A percentile compares a stretch with the other conserved stretches of the same genome.
These are phyloP conservation scores for Podila horticola DNA, from an alignment of 192 early-diverging fungal species.

Conservation along the genomic window DNA sequence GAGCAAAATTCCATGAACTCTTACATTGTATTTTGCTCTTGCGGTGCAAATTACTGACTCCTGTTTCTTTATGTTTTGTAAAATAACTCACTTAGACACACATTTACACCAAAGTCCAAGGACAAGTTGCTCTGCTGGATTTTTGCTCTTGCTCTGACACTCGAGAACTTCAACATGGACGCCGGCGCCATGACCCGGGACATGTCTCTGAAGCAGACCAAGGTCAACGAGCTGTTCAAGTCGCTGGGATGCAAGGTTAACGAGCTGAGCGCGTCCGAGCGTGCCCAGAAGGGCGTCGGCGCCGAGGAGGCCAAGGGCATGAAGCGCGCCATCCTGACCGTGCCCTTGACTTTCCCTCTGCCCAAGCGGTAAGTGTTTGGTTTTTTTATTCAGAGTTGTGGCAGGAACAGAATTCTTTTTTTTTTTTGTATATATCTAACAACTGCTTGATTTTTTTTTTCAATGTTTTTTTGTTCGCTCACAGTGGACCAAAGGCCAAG, in stretches of 20 bases:
- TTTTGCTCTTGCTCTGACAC: conserved; percentile 71
- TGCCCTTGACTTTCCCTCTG: conserved; percentile 46
- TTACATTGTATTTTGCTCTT: neutral
- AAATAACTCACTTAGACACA: conserved; percentile 16
- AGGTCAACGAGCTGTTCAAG: conserved; percentile 53
- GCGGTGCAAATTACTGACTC: neutral
- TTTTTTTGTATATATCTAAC: neutral
- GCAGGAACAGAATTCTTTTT: neutral
- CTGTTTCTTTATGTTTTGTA: too few relatives aligned
- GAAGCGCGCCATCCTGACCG: conserved; percentile 48
- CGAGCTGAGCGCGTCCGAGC: conserved; percentile 40
- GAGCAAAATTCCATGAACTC: neutral
- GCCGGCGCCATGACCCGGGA: conserved; percentile 70
- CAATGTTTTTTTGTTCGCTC: neutral
- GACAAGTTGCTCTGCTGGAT: conserved; percentile 86
- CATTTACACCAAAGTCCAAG: conserved; percentile 68
- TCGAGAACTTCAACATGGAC: conserved; percentile 79
- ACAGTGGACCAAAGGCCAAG: conserved; percentile 7
- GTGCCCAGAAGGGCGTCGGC: conserved; percentile 13
- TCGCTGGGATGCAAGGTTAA: conserved; percentile 60
- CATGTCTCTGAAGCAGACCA: conserved; percentile 63
- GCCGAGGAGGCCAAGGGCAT: conserved; percentile 17
- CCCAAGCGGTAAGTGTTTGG: conserved; percentile 40
- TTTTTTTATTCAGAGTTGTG: neutral
- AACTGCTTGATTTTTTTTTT: neutral